phyloP scores from a whole-genome alignment of 202 grass and related monocot species.

The Carex sylvatica region DNA sequence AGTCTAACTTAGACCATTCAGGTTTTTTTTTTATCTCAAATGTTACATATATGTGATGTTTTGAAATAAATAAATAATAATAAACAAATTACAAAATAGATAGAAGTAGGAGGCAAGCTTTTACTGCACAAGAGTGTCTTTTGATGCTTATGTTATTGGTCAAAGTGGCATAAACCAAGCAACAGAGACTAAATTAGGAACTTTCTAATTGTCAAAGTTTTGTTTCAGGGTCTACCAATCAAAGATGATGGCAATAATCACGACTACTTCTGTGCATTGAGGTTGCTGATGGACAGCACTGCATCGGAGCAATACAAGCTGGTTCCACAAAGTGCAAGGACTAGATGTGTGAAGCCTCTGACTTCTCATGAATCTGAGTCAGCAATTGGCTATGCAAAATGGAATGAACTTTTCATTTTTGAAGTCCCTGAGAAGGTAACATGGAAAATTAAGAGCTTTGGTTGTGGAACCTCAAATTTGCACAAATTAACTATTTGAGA shows the following conservation, averaged over 20 bases:
- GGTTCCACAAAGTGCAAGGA: slow-evolving; percentile 97
- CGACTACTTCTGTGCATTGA: slow-evolving; percentile 92
- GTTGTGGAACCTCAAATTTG: not conserved
- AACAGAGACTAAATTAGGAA: not conserved
- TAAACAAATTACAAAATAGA: not conserved
- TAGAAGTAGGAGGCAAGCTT: not conserved
- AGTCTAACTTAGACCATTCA: not conserved
- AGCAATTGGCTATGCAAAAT: slow-evolving; percentile 49
- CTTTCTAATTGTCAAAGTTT: not conserved
- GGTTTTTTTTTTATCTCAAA: not conserved
- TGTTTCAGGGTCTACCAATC: slow-evolving; percentile 71
- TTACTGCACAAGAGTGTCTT: not conserved
- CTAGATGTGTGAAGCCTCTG: slow-evolving; percentile 85
- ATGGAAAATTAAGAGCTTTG: slow-evolving; percentile 1
- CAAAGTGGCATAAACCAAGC: not conserved
- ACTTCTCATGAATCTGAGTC: slow-evolving; percentile 33
- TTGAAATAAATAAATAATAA: not conserved
- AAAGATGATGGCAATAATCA: slow-evolving; percentile 92
- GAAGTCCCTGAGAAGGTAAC: slow-evolving; percentile 90
- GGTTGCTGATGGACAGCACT: slow-evolving; percentile 74
- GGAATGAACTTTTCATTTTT: slow-evolving; percentile 99
- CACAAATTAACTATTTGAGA: not conserved
- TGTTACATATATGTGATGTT: not conserved
- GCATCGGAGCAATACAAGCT: slow-evolving; percentile 85
- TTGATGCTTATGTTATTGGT: not conserved